Percentiles rank a stretch among this genome's conserved stretches.
phyloP scores from a whole-genome alignment of 306 rosid species.

The Clitoria ternatea region DNA sequence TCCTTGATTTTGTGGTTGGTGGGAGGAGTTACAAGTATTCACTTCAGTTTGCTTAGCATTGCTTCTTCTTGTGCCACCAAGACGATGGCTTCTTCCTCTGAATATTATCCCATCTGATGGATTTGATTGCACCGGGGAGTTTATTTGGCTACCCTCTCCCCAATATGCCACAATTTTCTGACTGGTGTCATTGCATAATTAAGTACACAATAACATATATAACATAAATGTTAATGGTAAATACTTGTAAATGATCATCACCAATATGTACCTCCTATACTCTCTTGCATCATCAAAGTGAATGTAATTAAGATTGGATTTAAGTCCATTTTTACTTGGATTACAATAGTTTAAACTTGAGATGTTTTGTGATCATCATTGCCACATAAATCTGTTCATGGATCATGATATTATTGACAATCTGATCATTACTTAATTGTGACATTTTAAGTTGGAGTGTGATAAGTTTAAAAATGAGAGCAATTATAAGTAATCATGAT shows the following conservation, averaged over 20 bases:
- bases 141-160: slow-evolving; percentile 67
- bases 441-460: not conserved
- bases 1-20: slow-evolving; percentile 23
- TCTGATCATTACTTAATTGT: not conserved
- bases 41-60: slow-evolving; percentile 23
- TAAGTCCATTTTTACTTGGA: not conserved
- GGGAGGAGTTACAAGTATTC: not conserved
- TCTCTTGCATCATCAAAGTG: too few relatives aligned
- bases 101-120: slow-evolving; percentile 56
- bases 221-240: too few relatives aligned
- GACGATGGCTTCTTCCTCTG: slow-evolving; percentile 60
- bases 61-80: slow-evolving; percentile 37
- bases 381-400: not conserved
- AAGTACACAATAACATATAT: too few relatives aligned
- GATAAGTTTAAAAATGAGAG: not conserved
- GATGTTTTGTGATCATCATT: not conserved
- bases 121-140: slow-evolving; percentile 58
- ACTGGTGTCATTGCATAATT: slow-evolving; percentile 20
- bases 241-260: not conserved
- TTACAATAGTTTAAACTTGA: not conserved
- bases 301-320: too few relatives aligned
- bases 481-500: not conserved
- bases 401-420: not conserved
- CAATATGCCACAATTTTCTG: slow-evolving; percentile 69
- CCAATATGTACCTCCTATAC: not conserved